Evolutionary conservation across 2,329 filamentous ascomycete genomes (phyloP).

Genomic region (Colletotrichum sublineola): DNA sequence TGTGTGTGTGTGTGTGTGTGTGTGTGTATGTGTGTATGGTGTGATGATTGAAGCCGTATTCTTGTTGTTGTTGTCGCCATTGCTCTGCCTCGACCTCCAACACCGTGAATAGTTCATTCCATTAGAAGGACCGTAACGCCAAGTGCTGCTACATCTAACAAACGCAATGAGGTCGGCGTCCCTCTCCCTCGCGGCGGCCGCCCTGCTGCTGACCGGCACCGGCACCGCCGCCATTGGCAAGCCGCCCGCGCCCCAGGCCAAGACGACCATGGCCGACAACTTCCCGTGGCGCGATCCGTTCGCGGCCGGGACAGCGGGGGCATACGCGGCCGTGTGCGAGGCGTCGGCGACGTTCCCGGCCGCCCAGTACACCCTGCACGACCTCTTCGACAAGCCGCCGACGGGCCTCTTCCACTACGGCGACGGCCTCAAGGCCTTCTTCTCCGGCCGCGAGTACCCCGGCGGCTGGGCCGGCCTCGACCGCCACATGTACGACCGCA

Average conservation of each 20-base stretch:
- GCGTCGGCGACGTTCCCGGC: constrained; percentile 53
- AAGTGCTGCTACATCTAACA: too few species aligned
- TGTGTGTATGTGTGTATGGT: not conserved
- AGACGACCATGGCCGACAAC: constrained; percentile 53
- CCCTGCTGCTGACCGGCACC: constrained; percentile 12
- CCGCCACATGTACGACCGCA: constrained; percentile 63
- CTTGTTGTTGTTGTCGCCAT: not conserved
- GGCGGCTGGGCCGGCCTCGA: constrained; percentile 67
- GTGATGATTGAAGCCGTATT: not conserved
- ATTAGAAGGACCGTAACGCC: too few species aligned
- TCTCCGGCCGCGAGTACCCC: constrained; percentile 59
- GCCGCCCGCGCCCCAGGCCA: constrained; percentile 46
- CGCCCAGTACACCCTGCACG: constrained; percentile 59
- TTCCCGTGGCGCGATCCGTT: constrained; percentile 60
- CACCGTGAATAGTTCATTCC: too few species aligned
- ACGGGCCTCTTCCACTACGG: constrained; percentile 56
- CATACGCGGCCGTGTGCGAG: constrained; percentile 54
- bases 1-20: not conserved
- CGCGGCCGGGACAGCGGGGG: constrained; percentile 42
- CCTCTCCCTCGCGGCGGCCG: constrained; percentile 17
- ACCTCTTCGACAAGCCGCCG: constrained; percentile 55
- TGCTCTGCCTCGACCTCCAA: too few species aligned
- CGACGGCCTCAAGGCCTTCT: constrained; percentile 57
- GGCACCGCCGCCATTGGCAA: constrained; percentile 46
- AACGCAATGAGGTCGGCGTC: constrained; percentile 17